Evolutionary conservation across 2,329 filamentous ascomycete genomes (phyloP).

Genomic region (Epichloe coenophiala): DNA sequence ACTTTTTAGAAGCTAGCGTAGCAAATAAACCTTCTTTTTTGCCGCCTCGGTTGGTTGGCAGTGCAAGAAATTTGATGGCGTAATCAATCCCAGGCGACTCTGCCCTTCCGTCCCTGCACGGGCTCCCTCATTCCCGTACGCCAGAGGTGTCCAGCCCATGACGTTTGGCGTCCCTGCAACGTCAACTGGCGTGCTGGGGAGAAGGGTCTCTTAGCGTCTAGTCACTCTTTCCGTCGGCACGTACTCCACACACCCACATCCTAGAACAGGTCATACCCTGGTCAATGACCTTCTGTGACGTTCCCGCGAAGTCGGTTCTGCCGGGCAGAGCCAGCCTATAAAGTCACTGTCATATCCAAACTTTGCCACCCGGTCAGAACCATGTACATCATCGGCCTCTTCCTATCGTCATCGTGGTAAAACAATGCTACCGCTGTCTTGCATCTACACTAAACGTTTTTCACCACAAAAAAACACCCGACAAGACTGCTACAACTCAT

Average conservation of each 20-base stretch:
- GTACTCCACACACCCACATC: not conserved
- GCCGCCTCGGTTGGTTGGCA: not conserved
- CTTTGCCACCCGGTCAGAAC: slow-evolving; percentile 1
- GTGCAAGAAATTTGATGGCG: not conserved
- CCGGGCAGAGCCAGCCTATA: slow-evolving; percentile 5
- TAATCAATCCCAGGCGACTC: not conserved
- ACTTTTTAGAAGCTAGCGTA: too few species aligned
- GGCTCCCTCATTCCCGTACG: not conserved
- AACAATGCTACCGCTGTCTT: not conserved
- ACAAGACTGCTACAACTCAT: not conserved
- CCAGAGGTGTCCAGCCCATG: not conserved
- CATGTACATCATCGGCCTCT: not conserved
- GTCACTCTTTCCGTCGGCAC: not conserved
- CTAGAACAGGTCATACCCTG: slow-evolving; percentile 1
- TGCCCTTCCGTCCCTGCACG: not conserved
- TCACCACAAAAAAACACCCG: not conserved
- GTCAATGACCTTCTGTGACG: slow-evolving; percentile 6
- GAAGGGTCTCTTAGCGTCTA: not conserved
- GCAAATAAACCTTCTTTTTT: too few species aligned
- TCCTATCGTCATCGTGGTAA: not conserved
- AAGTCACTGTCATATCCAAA: slow-evolving; percentile 2
- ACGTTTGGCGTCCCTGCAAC: not conserved
- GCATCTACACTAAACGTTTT: not conserved
- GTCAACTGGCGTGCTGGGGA: not conserved
- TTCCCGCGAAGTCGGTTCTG: slow-evolving; percentile 6